A percentile compares a stretch with the other conserved stretches of the same genome.
These are phyloP conservation scores for Chlamydomonas applanata DNA, from an alignment of 139 green algal species.

Conservation along the genomic window DNA sequence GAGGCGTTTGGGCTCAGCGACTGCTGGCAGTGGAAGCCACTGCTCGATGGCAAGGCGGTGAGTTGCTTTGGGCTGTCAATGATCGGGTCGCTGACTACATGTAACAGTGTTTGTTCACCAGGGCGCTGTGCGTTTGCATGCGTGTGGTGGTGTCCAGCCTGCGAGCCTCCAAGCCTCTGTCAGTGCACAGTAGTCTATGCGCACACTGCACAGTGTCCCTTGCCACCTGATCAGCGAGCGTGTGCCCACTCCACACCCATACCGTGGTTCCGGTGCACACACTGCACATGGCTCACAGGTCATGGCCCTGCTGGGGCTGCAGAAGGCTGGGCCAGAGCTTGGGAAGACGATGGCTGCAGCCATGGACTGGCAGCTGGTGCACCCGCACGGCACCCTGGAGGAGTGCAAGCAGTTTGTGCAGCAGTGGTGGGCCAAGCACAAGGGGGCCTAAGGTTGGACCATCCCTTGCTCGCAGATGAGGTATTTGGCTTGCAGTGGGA, in stretches of 20 bases:
- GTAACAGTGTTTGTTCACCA: too few species aligned
- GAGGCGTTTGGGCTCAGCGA: conserved; percentile 49
- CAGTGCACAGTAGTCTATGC: too few species aligned
- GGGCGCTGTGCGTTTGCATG: too few species aligned
- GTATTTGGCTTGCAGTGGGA: too few species aligned
- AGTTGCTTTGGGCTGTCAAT: background rate
- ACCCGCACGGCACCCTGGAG: conserved; percentile 54
- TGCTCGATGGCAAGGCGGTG: conserved; percentile 71
- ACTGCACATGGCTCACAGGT: conserved; percentile 34
- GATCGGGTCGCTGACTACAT: background rate
- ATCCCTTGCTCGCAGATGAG: too few species aligned
- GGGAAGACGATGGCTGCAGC: conserved; percentile 51
- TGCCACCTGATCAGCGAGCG: background rate
- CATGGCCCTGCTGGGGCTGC: conserved; percentile 51
- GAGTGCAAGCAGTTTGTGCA: conserved; percentile 28
- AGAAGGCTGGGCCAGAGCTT: conserved; percentile 58
- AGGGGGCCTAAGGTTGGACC: too few species aligned
- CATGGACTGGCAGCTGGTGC: conserved; percentile 74
- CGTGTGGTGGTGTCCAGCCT: too few species aligned
- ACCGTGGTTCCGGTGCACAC: background rate
- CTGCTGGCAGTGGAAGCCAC: conserved; percentile 71
- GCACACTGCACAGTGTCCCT: too few species aligned
- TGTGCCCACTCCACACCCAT: too few species aligned
- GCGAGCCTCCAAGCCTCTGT: too few species aligned
- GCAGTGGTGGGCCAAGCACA: background rate